Evolutionary conservation across 1,284 basidiomycete species (phyloP), one percentile per base, ranked within the genome.

Genomic region (Boletellus dicymbophilus): DNA sequence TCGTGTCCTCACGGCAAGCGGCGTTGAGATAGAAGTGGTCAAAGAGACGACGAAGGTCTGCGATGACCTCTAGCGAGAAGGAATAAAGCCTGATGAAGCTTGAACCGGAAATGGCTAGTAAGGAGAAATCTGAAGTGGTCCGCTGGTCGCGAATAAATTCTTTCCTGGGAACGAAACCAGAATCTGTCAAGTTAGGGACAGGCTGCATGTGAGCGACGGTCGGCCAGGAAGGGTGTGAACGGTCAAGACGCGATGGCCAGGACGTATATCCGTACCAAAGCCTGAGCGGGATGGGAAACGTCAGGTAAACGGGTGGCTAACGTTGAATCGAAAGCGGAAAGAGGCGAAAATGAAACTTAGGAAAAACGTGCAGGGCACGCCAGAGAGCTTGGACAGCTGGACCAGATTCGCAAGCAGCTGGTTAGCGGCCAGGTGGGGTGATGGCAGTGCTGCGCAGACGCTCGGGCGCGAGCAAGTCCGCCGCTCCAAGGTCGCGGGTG

Each of bases 81-180:
- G 82, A 82, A 64, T 86, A 88, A 49, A 89, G 78, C 44, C 86
- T 72, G 58, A 90, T 75, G 57, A 77, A 74, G 58, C 79, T 81
- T 20, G 81, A 69, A 53, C 82, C 76, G 7, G 86, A 79, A 55
- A 90, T 73, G 12, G 88, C 77, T 48, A 90, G 73, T 48, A 90
- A 75, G 33, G 82, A 77, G 66, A 90, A 90, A 30, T 80, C 71
- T 53, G 81, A 85, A 30, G 76, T 72, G 21, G 76, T 70, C 38
- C 69, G 70, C 55, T 76, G 75, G 56, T 85, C 78, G 37, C 77
- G 78, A 53, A 85, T 72, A 66, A 89, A 89, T 66, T 89, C 86
- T 63, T 79, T 84, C 59, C 86, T 72, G 5, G 86, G 86, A 23
- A 74, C 76, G 57, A 89, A 87, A 44, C 70, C 67, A 53, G 72